Evolutionary conservation across 1,139 yeast species (phyloP).

Genomic region (Lodderomyces metapsilosis): DNA sequence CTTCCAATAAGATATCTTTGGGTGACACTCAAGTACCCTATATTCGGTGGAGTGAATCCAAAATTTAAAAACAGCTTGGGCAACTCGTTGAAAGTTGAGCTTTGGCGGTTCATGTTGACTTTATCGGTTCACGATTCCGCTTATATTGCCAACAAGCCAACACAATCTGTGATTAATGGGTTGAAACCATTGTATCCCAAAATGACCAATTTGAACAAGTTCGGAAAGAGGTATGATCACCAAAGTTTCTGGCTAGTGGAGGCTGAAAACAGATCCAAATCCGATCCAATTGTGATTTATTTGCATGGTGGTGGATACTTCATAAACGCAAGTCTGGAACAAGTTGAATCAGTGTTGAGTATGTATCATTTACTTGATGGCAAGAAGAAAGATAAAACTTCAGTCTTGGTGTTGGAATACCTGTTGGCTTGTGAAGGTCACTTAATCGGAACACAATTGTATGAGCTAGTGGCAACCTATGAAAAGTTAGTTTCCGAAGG

Average conservation of each 20-base stretch:
- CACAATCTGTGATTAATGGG: too few relatives aligned
- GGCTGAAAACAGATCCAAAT: conserved; percentile 21
- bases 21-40: too few relatives aligned
- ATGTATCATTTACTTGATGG: conserved; percentile 30
- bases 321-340: conserved; percentile 33
- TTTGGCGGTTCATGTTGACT: too few relatives aligned
- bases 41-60: too few relatives aligned
- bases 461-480: conserved; percentile 34
- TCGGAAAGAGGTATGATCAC: conserved; percentile 34
- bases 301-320: conserved; percentile 48
- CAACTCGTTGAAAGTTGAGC: too few relatives aligned
- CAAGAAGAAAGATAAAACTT: conserved; percentile 23
- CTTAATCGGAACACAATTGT: conserved; percentile 35
- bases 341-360: conserved; percentile 30
- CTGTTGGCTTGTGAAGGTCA: conserved; percentile 33
- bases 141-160: too few relatives aligned
- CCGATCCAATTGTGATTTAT: conserved; percentile 38
- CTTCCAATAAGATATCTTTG: too few relatives aligned
- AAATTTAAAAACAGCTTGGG: too few relatives aligned
- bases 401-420: conserved; percentile 40
- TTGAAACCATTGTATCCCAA: conserved; percentile 8
- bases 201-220: conserved; percentile 24
- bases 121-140: too few relatives aligned
- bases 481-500: conserved; percentile 25
- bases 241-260: conserved; percentile 39